Conservation (phyloP, 768 basidiomycete species). For the Daedaleopsis nitida region DNA sequence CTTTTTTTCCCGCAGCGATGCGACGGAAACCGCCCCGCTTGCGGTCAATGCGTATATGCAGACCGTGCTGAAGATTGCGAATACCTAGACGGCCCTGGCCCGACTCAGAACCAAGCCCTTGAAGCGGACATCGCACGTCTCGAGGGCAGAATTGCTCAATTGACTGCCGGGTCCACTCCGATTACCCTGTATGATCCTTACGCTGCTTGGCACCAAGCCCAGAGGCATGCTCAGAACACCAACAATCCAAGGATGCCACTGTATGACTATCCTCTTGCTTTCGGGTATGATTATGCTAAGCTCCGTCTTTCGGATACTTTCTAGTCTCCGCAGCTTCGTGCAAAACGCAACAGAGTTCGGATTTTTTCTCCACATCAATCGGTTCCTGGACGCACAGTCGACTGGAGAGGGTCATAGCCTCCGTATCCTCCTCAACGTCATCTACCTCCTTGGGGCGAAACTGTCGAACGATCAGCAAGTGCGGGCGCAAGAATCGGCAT, state of each 20-base stretch:
- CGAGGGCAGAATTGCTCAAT: constrained; percentile 49
- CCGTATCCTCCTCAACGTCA: constrained; percentile 47
- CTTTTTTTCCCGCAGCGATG: constrained; percentile 53
- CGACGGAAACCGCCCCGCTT: constrained; percentile 64
- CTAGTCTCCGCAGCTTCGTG: constrained; percentile 39
- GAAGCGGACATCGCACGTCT: constrained; percentile 61
- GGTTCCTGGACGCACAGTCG: constrained; percentile 39
- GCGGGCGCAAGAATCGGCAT: constrained; percentile 36
- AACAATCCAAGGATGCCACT: constrained; percentile 16
- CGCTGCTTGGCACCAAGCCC: constrained; percentile 16
- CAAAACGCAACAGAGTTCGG: constrained; percentile 61
- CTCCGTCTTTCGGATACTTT: not conserved
- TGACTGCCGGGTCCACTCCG: constrained; percentile 21
- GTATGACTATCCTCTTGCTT: constrained; percentile 4
- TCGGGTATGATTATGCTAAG: constrained; percentile 3
- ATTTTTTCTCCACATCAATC: constrained; percentile 58
- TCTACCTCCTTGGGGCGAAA: constrained; percentile 35
- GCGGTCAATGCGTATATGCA: constrained; percentile 61
- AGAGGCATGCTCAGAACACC: constrained; percentile 8
- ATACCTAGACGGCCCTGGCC: constrained; percentile 64
- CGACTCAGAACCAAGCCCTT: constrained; percentile 59
- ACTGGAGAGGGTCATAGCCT: constrained; percentile 35
- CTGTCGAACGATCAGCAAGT: constrained; percentile 28
- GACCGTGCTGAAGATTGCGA: constrained; percentile 70
- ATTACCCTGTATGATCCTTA: constrained; percentile 31